Evolutionary conservation across 140 eudicot genomes (phyloP), one percentile per base, ranked within the genome.

Genomic region (Bidens hawaiensis): DNA sequence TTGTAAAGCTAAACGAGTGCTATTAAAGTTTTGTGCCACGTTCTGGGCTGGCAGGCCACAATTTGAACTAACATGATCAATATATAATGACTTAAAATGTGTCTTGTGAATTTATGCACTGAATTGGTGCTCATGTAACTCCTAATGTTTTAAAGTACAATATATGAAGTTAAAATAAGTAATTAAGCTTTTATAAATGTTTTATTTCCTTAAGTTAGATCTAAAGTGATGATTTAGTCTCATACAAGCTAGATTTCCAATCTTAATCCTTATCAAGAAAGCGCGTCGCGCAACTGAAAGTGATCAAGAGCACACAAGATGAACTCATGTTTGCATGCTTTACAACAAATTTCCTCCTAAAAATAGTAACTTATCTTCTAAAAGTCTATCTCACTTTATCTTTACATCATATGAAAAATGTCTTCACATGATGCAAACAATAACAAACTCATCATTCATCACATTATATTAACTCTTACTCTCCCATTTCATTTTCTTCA

Each of bases 321-420:
- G 78, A 74, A 74, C 68, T 74, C 74, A 58, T 21, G 63, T 38
- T 13, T 3, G 21, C 57, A 36, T 68, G 19, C 78, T 25, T 73
- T 65, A 60, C 62, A 65, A 58, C 72, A 47, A 74, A 22, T 18
- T 26, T 47, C 67, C 69, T 53, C 40, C 85, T 64, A 77, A 74
- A 74, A 54, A 65, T 81, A 77, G 87, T 42, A 78, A 26, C 12
- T 45, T 53, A 41, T 33, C 62, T n/a, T 70, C 58, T 60, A 30
- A 68, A 63, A 33, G 43, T 57, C 26, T 23, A 41, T 12, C 13
- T 34, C 56, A 15, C 60, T 76, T 79, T 70, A 58, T 54, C 86
- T 69, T 53, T 9, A 52, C 63, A 46, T 81, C 68, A 47, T 19
- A 60, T 31, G 23, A 69, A 59, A 66, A 66, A 41, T 36, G 4